Percentiles rank a stretch among this genome's conserved stretches.
phyloP scores from a whole-genome alignment of 306 rosid genomes.

The Cicer arietinum region DNA sequence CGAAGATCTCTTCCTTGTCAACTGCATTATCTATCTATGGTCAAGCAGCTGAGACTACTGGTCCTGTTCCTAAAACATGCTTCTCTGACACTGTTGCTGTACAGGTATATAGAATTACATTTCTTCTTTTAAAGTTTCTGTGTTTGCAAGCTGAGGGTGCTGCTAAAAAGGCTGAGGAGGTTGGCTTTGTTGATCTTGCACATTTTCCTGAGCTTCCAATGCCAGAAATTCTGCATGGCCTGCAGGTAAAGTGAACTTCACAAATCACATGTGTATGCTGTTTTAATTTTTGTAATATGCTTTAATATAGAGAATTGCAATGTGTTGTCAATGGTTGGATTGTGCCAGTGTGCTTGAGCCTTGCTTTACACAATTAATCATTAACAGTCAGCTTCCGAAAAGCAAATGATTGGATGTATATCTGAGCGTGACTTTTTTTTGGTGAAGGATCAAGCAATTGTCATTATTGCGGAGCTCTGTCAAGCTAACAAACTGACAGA shows the following conservation, averaged over 20 bases:
- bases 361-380: neutral
- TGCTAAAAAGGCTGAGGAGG: constrained; percentile 89
- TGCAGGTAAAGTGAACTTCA: constrained; percentile 61
- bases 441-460: constrained; percentile 82
- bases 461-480: constrained; percentile 70
- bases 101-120: constrained; percentile 74
- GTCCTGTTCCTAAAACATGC: constrained; percentile 55
- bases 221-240: constrained; percentile 95
- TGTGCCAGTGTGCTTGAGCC: neutral
- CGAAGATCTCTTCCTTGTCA: constrained; percentile 60
- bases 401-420: constrained; percentile 21
- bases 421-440: constrained; percentile 37
- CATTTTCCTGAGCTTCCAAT: constrained; percentile 96
- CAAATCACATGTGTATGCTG: constrained; percentile 23
- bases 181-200: constrained; percentile 87
- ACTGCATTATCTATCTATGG: constrained; percentile 52
- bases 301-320: constrained; percentile 3
- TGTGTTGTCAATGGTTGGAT: constrained; percentile 9
- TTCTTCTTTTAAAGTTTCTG: constrained; percentile 81
- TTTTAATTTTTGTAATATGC: constrained; percentile 24
- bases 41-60: constrained; percentile 56
- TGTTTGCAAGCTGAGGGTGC: constrained; percentile 95
- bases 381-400: neutral
- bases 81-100: constrained; percentile 81
- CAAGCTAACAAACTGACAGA: constrained; percentile 58